These are phyloP conservation scores for Solanum chmielewskii DNA, from an alignment of 257 asterid genomes.

Conservation along the genomic window DNA sequence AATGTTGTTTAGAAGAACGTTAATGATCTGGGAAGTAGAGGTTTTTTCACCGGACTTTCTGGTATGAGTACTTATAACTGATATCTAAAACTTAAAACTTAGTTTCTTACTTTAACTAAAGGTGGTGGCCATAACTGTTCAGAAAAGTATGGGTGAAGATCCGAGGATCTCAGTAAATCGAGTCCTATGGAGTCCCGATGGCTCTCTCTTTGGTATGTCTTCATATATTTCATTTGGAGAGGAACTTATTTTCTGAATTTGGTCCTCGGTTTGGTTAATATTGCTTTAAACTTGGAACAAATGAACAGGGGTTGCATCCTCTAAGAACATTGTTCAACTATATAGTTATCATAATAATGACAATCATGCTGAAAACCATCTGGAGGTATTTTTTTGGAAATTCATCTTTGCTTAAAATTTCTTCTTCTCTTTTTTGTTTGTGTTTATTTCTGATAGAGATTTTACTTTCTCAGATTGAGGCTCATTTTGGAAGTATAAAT, in stretches of 20 bases:
- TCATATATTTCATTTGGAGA: neutral
- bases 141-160: constrained; percentile 30
- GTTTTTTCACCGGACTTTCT: constrained; percentile 13
- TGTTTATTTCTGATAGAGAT: neutral
- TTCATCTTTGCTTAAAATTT: neutral
- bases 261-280: neutral
- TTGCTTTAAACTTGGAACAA: neutral
- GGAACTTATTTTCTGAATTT: neutral
- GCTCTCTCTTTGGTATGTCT: constrained; percentile 44
- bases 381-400: constrained; percentile 35
- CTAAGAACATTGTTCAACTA: constrained; percentile 29
- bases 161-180: constrained; percentile 30
- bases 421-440: neutral
- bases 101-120: neutral
- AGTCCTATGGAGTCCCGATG: constrained; percentile 56
- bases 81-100: neutral
- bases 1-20: constrained; percentile 32
- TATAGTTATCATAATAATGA: constrained; percentile 19
- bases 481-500: constrained; percentile 60
- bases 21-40: constrained; percentile 19
- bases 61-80: constrained; percentile 23
- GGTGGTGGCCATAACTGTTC: neutral
- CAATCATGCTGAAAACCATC: constrained; percentile 20
- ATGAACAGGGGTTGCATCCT: constrained; percentile 55
- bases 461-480: constrained; percentile 37